Base-by-base conservation (phyloP, 768 basidiomycete species). In the Russula brevipes region DNA sequence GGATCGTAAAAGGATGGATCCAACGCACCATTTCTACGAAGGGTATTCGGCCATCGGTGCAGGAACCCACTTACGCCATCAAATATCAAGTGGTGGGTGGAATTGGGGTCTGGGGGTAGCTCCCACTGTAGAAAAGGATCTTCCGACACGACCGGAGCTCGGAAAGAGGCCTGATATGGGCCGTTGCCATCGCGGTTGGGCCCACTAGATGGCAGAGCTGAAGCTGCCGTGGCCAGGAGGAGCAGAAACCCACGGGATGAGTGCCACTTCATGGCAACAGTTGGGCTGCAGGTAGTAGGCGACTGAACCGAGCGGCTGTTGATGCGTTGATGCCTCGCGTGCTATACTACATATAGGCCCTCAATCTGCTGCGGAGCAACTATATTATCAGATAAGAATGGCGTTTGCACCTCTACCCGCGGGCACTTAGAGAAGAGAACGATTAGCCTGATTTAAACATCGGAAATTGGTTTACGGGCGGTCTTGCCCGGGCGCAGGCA, bases 31-130 rank as follows among this genome's bases (percentile, higher is more conserved):
- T 67, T 67, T 55, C 59, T 65, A 38, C 51, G 59, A 33, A 73
- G 70, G 1, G 74, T 75, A 59, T 77, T 78, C 3, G 76, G 71
- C 76, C 76, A 78, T 31, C 73, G 71, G 51, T 79, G 77, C 12
- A 79, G 70, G 5, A 76, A 63, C 4, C 73, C 71, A 47, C 67
- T 66, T 10, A 76, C 68, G 2, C 73, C 71, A 42, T 75, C 72
- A 53, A 78, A 78, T 12, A 77, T 67, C 11, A 77, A 66, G 55
- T 75, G 69, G 17, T 69, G 63, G 4, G 76, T 76, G 17, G 68
- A 66, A 54, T 75, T 72, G 9, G 67, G 61, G 38, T 66, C 61
- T 1, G 75, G 75, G 1, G 54, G 41, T 4, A 52, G 53, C 17
- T 71, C 59, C 66, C 66, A 68, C 11, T n/a, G 17, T 7, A 5